phyloP scores from a whole-genome alignment of 208 protist genomes.

The Crithidia mellificae region DNA sequence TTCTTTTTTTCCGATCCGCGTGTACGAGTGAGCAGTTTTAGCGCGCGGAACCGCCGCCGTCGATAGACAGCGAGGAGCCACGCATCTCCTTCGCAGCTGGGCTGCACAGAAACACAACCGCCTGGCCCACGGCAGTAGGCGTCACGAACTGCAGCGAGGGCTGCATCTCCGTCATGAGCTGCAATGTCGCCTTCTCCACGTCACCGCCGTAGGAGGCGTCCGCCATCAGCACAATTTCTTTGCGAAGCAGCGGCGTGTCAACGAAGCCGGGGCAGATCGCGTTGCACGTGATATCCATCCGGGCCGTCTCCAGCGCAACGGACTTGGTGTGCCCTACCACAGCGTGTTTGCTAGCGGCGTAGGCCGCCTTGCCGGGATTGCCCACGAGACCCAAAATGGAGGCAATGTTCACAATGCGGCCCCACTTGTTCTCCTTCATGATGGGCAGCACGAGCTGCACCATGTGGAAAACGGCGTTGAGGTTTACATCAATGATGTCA shows the following conservation, averaged over 20 bases:
- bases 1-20: neutral
- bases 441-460: constrained; percentile 37
- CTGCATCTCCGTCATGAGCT: constrained; percentile 38
- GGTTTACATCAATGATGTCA: constrained; percentile 48
- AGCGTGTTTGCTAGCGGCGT: constrained; percentile 59
- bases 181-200: constrained; percentile 23
- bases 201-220: constrained; percentile 29
- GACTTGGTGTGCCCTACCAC: constrained; percentile 57
- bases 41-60: constrained; percentile 38
- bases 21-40: neutral
- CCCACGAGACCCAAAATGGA: constrained; percentile 49
- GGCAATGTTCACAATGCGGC: constrained; percentile 55
- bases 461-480: constrained; percentile 44
- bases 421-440: constrained; percentile 41
- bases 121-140: constrained; percentile 34
- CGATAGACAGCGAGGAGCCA: constrained; percentile 36
- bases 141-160: constrained; percentile 37
- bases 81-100: constrained; percentile 32
- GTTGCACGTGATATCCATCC: constrained; percentile 47
- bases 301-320: constrained; percentile 48
- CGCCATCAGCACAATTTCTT: constrained; percentile 35
- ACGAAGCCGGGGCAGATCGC: constrained; percentile 51
- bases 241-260: constrained; percentile 45
- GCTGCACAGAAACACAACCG: constrained; percentile 48
- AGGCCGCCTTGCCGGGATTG: constrained; percentile 48